Percentiles rank a stretch among this genome's conserved stretches.
These are phyloP conservation scores for Gentiana dahurica DNA, from an alignment of 257 asterid genomes.

Conservation along the genomic window DNA sequence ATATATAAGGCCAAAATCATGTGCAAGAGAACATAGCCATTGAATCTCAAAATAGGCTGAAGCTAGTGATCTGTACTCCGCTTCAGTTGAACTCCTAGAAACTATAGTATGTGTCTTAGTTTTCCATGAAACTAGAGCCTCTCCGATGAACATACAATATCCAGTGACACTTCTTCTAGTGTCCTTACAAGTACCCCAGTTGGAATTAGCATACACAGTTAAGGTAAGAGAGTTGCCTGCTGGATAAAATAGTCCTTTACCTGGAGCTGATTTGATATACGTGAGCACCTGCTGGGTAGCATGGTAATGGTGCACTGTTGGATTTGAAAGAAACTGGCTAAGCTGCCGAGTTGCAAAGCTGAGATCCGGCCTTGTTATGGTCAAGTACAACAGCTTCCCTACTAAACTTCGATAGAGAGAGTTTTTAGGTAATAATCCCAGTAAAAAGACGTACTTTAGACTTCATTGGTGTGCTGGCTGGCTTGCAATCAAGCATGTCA, in stretches of 20 bases:
- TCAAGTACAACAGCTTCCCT: neutral
- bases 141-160: no score
- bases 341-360: neutral
- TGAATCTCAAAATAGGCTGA: no score
- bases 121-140: neutral
- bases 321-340: neutral
- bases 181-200: no score
- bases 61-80: no score
- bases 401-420: neutral
- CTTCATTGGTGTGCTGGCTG: neutral
- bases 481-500: neutral
- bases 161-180: no score
- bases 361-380: neutral
- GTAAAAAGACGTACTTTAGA: neutral
- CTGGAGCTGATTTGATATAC: neutral
- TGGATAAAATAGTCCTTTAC: no score
- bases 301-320: neutral
- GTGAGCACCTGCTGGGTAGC: neutral
- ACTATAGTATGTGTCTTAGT: no score
- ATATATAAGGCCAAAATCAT: no score
- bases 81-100: no score
- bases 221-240: no score
- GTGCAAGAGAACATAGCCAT: no score
- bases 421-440: neutral
- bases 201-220: no score